These are phyloP conservation scores for Trichosphaerium sp. DNA, from an alignment of 78 protist genomes.

Conservation along the genomic window DNA sequence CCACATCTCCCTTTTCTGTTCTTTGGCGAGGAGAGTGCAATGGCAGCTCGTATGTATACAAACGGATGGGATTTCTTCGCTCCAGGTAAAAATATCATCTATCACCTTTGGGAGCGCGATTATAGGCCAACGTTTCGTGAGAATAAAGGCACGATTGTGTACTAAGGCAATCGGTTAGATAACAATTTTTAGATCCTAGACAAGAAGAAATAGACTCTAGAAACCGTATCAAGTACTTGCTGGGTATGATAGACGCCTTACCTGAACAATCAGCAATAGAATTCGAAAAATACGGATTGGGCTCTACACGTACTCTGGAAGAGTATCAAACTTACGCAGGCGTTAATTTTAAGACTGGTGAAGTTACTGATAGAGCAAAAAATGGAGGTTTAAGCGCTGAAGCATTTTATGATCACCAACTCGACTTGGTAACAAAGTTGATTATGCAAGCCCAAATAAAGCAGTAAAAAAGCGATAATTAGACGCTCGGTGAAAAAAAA, in stretches of 20 bases:
- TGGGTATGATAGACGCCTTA: no score
- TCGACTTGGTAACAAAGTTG: no score
- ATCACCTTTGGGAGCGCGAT: slow-evolving; percentile 45
- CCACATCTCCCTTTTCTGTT: slow-evolving; percentile 34
- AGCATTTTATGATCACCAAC: no score
- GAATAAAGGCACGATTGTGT: background rate
- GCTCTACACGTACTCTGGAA: background rate
- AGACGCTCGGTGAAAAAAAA: no score
- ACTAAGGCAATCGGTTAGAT: background rate
- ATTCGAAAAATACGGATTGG: slow-evolving; percentile 1
- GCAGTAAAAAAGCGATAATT: no score
- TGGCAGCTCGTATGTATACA: slow-evolving; percentile 36
- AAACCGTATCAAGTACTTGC: no score
- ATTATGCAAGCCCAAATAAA: no score
- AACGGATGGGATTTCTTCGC: slow-evolving; percentile 34
- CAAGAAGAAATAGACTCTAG: background rate
- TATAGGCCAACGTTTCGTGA: slow-evolving; percentile 44
- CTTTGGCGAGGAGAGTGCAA: slow-evolving; percentile 54
- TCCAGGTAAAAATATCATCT: slow-evolving; percentile 19
- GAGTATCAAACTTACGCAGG: slow-evolving; percentile 21
- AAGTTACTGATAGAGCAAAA: background rate
- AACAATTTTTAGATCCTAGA: background rate
- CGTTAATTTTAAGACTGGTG: slow-evolving; percentile 4
- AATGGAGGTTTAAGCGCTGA: slow-evolving; percentile 43
- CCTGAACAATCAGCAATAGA: background rate